A percentile compares a stretch with the other conserved stretches of the same genome.
These are phyloP conservation scores for Saturnispora quitensis DNA, from an alignment of 805 yeast genomes.

Conservation along the genomic window DNA sequence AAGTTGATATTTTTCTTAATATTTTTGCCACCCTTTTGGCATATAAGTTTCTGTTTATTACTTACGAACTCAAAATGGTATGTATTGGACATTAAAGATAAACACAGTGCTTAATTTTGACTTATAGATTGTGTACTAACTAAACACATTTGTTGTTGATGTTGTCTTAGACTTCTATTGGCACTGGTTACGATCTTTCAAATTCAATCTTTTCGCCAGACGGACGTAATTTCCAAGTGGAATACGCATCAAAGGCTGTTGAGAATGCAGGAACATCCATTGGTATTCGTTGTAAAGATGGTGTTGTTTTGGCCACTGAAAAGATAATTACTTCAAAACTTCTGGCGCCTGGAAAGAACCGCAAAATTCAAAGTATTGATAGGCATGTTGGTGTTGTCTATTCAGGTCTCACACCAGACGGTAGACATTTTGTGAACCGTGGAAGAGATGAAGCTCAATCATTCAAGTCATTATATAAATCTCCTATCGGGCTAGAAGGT, in stretches of 20 bases:
- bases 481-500: conserved; percentile 68
- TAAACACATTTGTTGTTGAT: background rate
- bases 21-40: background rate
- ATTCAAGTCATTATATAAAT: conserved; percentile 69
- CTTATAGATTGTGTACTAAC: background rate
- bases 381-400: conserved; percentile 90
- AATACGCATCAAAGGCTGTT: conserved; percentile 94
- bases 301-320: conserved; percentile 96
- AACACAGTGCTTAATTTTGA: background rate
- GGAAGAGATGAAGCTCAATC: conserved; percentile 86
- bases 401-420: conserved; percentile 94
- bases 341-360: conserved; percentile 81
- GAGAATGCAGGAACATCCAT: conserved; percentile 95
- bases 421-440: conserved; percentile 83
- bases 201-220: conserved; percentile 93
- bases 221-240: conserved; percentile 95
- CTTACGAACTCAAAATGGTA: background rate
- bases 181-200: conserved; percentile 97
- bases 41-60: background rate
- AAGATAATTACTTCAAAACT: conserved; percentile 80
- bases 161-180: conserved; percentile 62
- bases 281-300: conserved; percentile 88
- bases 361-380: conserved; percentile 86
- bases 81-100: background rate
- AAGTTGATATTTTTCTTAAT: background rate